phyloP scores from a whole-genome alignment of 2,329 filamentous ascomycete genomes.

The Penicillium sp. region DNA sequence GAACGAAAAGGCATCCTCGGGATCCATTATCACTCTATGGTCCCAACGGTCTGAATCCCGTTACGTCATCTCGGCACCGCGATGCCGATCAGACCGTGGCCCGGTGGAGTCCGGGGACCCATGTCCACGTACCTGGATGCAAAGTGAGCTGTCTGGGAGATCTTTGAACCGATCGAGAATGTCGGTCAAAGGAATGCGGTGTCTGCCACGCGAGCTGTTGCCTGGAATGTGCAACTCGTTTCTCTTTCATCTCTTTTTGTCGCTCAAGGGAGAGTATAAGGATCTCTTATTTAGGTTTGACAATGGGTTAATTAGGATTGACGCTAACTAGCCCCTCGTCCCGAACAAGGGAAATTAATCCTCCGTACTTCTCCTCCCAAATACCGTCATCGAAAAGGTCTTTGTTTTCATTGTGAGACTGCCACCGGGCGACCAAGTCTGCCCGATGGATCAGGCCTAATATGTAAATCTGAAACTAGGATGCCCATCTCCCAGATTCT shows the following conservation, averaged over 20 bases:
- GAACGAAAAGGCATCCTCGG: background rate
- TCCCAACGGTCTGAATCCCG: background rate
- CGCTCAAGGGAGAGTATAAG: background rate
- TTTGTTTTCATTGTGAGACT: background rate
- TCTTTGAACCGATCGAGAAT: background rate
- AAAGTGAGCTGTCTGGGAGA: background rate
- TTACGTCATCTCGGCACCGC: constrained; percentile 19
- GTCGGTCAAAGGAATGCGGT: constrained; percentile 1
- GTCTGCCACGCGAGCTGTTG: background rate
- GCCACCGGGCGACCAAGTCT: background rate
- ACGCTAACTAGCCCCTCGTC: background rate
- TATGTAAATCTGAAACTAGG: constrained; percentile 41
- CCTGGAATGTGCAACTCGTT: background rate
- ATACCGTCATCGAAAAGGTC: background rate
- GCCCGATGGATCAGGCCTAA: constrained; percentile 2
- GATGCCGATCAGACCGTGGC: constrained; percentile 11
- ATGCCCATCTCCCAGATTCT: constrained; percentile 42
- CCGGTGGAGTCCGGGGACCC: background rate
- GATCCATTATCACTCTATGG: background rate
- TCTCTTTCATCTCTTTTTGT: background rate
- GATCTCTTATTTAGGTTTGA: background rate
- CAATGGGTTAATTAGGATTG: background rate
- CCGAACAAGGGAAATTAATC: background rate
- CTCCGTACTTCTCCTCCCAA: background rate
- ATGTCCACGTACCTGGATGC: constrained; percentile 1